Base-by-base conservation (phyloP, 2,329 filamentous ascomycete genomes). In the Monosporascus sp. region DNA sequence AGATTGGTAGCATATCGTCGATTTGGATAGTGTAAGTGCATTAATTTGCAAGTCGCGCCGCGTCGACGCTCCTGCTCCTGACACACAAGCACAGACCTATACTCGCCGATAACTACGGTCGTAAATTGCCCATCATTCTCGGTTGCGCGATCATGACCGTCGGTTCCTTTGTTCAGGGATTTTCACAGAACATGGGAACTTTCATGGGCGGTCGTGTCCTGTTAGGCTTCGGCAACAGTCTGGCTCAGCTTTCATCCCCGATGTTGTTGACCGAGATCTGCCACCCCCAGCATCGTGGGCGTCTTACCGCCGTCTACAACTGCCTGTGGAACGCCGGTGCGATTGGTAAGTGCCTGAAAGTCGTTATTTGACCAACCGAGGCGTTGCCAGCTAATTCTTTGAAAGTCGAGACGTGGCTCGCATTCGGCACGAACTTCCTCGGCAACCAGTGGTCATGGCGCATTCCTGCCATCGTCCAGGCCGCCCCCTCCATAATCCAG, bases 141-240 rank as follows among this genome's bases (percentile, higher is more conserved):
- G 78, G 79, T 3, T 79, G 76, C 25, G 60, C 72, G 1, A 72
- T 81, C 55, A 81, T 80, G 74, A 70, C 77, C 31, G 65, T 77
- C 11, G 82, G 83, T 44, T 77, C 80, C 14, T 61, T 83, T 38
- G 69, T 85, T 51, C 82, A 85, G 64, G 79, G 79, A 31, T 72
- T 78, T 18, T 72, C 78, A 35, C 72, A 66, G 54, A 67, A 74
- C 60, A 57, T 74, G 36, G 65, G 63, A 50, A 66, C 66, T 63
- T 83, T 82, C 61, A 77, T 81, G 63, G 78, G 71, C n/a, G 80
- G 79, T 50, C 74, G 81, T 58, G 80, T 82, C 62, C 67, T 84
- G 58, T 75, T 83, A 56, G 80, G 80, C 51, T 81, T 83, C 54
- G 80, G 80, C 50, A 79, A 77, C 67, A 75, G 73, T 53, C 66